phyloP scores from a whole-genome alignment of 371 early-diverging fungal species.

The Dichotomocladium elegans region DNA sequence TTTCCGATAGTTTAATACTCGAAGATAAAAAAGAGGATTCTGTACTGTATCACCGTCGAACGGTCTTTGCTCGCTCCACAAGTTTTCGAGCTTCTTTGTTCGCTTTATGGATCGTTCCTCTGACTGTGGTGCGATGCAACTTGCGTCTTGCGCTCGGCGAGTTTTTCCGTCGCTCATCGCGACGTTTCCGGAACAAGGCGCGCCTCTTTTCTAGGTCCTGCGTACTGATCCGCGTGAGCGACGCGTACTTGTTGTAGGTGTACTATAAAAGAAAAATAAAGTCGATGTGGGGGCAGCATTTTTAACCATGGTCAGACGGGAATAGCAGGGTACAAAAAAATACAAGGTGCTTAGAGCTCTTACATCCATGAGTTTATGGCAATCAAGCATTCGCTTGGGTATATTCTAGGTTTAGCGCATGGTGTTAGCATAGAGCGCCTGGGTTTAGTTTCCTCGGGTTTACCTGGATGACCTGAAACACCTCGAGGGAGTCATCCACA shows the following conservation, averaged over 20 bases:
- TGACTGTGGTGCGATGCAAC: constrained; percentile 28
- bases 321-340: no score
- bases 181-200: constrained; percentile 8
- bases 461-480: constrained; percentile 65
- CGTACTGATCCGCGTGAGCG: background rate
- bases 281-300: constrained; percentile 11
- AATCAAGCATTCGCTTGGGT: constrained; percentile 72
- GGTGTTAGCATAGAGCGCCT: no score
- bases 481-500: constrained; percentile 65
- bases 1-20: no score
- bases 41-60: constrained; percentile 20
- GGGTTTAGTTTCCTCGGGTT: no score
- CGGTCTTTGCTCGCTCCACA: constrained; percentile 44
- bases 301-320: no score
- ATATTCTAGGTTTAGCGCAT: constrained; percentile 49
- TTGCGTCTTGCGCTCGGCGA: constrained; percentile 19
- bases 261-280: constrained; percentile 1
- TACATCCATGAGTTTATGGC: constrained; percentile 71
- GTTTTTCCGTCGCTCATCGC: constrained; percentile 37
- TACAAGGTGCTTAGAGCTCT: no score
- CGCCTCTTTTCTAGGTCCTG: constrained; percentile 5
- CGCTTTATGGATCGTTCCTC: constrained; percentile 36
- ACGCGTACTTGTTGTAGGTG: constrained; percentile 1
- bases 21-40: no score
- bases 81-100: constrained; percentile 42